Conservation (phyloP, 1,284 basidiomycete genomes). For the Heterobasidion parviporum region DNA sequence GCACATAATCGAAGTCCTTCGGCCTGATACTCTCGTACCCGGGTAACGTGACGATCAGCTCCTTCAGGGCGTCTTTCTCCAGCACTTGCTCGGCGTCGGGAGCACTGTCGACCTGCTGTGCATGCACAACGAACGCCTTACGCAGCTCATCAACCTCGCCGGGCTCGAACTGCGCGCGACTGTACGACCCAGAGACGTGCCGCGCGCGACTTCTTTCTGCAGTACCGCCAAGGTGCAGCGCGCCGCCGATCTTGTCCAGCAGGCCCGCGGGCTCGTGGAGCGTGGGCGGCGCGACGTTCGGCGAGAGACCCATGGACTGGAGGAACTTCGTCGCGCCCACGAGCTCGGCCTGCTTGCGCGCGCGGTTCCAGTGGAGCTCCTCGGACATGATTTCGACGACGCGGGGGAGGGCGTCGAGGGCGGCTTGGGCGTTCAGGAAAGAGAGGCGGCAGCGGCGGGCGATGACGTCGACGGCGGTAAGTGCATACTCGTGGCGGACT, state of each 20-base stretch:
- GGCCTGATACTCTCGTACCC: conserved; percentile 44
- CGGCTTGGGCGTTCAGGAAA: conserved; percentile 88
- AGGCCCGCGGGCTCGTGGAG: conserved; percentile 23
- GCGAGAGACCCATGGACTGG: conserved; percentile 67
- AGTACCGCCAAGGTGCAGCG: neutral
- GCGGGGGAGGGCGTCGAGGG: conserved; percentile 77
- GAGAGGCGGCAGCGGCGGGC: conserved; percentile 86
- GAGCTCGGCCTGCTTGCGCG: conserved; percentile 54
- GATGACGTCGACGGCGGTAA: conserved; percentile 87
- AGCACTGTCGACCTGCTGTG: conserved; percentile 19
- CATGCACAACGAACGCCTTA: conserved; percentile 41
- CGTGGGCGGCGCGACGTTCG: conserved; percentile 23
- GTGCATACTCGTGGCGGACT: conserved; percentile 84
- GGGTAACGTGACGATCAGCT: conserved; percentile 33
- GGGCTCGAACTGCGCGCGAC: conserved; percentile 56
- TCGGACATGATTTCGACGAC: conserved; percentile 90
- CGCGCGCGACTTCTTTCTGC: neutral
- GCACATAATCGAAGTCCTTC: conserved; percentile 64
- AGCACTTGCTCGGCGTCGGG: conserved; percentile 22
- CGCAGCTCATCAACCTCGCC: conserved; percentile 61
- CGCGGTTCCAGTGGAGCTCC: conserved; percentile 73
- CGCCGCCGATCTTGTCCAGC: conserved; percentile 22
- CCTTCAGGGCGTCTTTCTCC: conserved; percentile 29
- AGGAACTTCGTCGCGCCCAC: conserved; percentile 58
- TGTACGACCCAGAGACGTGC: conserved; percentile 29